A percentile compares a stretch with the other conserved stretches of the same genome.
Evolutionary conservation across 2,329 filamentous ascomycete genomes (phyloP).

Genomic region (Monosporascus sp.): DNA sequence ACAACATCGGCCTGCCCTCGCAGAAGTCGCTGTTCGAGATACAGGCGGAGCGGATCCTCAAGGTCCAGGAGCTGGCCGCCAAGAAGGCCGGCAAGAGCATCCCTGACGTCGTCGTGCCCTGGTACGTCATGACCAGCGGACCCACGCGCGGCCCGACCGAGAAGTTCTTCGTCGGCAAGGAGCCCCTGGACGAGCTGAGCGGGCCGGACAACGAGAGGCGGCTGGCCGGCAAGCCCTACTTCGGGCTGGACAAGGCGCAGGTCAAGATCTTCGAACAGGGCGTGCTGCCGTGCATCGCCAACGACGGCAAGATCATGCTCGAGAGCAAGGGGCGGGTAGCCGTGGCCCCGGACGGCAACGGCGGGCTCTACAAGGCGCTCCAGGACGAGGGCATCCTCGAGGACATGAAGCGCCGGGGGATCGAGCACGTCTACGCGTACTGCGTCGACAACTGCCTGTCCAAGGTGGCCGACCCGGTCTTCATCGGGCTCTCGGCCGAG

Average conservation of each 20-base stretch:
- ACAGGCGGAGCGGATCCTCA: constrained; percentile 88
- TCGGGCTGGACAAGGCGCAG: constrained; percentile 80
- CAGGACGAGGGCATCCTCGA: constrained; percentile 57
- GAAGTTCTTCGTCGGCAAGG: constrained; percentile 63
- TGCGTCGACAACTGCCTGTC: constrained; percentile 99
- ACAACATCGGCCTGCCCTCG: constrained; percentile 89
- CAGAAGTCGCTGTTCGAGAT: constrained; percentile 96
- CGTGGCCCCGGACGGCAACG: constrained; percentile 94
- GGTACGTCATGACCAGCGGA: constrained; percentile 99
- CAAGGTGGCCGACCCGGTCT: constrained; percentile 93
- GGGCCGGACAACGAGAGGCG: constrained; percentile 59
- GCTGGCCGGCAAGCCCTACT: constrained; percentile 50
- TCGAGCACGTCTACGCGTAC: constrained; percentile 95
- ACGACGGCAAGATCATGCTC: constrained; percentile 93
- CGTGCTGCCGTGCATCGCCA: constrained; percentile 92
- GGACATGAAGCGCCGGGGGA: constrained; percentile 83
- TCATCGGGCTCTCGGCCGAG: constrained; percentile 86
- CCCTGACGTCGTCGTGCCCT: constrained; percentile 67
- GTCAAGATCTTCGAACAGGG: constrained; percentile 95
- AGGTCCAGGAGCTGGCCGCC: constrained; percentile 75
- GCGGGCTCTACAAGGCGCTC: constrained; percentile 93
- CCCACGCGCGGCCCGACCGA: constrained; percentile 90
- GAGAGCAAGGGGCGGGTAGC: constrained; percentile 88
- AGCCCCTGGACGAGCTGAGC: constrained; percentile 23
- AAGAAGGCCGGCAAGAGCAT: constrained; percentile 55